Evolutionary conservation across 495 filamentous ascomycete species (phyloP).

Genomic region (Penicillium parvum): DNA sequence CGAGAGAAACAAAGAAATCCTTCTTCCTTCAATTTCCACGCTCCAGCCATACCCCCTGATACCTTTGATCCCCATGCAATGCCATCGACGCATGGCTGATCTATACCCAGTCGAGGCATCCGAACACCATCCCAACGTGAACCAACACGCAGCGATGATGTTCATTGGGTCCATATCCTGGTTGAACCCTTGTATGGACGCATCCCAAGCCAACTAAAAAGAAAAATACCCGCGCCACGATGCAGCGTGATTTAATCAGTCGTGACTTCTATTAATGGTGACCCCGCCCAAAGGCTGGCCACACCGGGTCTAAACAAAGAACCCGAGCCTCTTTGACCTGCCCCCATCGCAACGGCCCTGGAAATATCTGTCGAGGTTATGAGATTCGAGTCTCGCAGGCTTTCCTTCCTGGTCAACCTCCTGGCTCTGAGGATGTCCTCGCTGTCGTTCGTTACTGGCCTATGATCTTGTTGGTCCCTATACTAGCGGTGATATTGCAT

Average conservation of each 20-base stretch:
- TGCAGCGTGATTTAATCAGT: neutral
- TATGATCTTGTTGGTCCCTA: neutral
- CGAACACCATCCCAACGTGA: too few relatives aligned
- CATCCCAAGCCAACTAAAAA: too few relatives aligned
- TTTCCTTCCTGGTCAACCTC: neutral
- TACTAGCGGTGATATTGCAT: too few relatives aligned
- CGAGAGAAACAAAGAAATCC: neutral
- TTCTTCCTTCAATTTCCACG: too few relatives aligned
- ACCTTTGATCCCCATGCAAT: neutral
- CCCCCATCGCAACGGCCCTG: neutral
- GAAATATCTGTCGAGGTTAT: neutral
- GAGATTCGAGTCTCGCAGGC: neutral
- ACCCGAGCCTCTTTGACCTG: neutral
- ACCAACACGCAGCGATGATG: too few relatives aligned
- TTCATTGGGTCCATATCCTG: neutral
- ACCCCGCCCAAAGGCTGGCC: too few relatives aligned
- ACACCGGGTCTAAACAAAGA: neutral
- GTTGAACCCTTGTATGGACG: too few relatives aligned
- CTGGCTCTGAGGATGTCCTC: neutral
- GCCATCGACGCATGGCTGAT: neutral
- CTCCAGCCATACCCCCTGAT: too few relatives aligned
- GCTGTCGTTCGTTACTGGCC: too few relatives aligned
- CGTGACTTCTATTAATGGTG: neutral
- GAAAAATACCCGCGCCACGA: neutral
- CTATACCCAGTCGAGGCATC: too few relatives aligned